These are phyloP conservation scores for Boletales sp. DNA, from an alignment of 768 basidiomycete genomes.

Conservation along the genomic window DNA sequence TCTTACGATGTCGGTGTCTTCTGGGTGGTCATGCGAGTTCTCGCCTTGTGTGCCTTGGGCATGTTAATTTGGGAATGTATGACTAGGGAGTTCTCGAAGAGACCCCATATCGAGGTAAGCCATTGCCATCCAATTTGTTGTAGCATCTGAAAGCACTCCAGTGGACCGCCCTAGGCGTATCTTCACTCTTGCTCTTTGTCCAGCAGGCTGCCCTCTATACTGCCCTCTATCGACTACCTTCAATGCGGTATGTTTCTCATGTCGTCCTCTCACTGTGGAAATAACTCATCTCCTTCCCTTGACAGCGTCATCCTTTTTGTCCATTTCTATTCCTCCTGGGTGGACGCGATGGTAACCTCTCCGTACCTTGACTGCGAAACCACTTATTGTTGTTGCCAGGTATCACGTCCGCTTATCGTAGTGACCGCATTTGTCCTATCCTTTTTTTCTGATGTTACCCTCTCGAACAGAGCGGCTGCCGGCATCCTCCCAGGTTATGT, in stretches of 20 bases:
- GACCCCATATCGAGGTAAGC: conserved; percentile 58
- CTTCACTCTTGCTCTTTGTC: conserved; percentile 64
- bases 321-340: conserved; percentile 69
- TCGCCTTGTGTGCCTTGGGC: conserved; percentile 69
- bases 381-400: conserved; percentile 31
- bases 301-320: conserved; percentile 64
- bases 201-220: conserved; percentile 66
- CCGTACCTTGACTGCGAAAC: conserved; percentile 39
- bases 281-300: neutral
- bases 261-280: neutral
- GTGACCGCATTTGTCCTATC: conserved; percentile 50
- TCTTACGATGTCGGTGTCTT: conserved; percentile 66
- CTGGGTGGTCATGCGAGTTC: conserved; percentile 71
- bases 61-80: conserved; percentile 57
- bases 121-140: conserved; percentile 1
- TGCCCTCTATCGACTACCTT: conserved; percentile 64
- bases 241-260: conserved; percentile 51
- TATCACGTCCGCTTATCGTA: conserved; percentile 47
- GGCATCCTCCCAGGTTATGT: conserved; percentile 59
- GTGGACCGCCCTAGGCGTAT: conserved; percentile 71
- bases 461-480: conserved; percentile 39
- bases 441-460: conserved; percentile 50
- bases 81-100: conserved; percentile 52
- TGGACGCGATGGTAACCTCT: conserved; percentile 48
- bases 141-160: conserved; percentile 26